phyloP scores from a whole-genome alignment of 768 basidiomycete genomes.

The Lentinula detonsa region DNA sequence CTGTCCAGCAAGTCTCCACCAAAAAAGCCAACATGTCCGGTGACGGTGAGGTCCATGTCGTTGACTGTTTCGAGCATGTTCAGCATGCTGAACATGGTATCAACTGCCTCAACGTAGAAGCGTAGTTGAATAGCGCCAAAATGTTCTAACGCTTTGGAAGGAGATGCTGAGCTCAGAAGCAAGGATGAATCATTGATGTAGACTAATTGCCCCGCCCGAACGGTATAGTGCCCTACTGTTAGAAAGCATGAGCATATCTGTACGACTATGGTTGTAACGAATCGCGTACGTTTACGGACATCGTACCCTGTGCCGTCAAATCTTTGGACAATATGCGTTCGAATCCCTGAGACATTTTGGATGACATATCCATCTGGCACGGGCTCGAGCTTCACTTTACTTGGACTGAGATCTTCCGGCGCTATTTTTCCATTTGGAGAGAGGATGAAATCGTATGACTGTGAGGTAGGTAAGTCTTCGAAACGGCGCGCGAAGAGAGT shows the following conservation, averaged over 20 bases:
- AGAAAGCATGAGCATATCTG: not conserved
- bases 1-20: slow-evolving; percentile 51
- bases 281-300: slow-evolving; percentile 65
- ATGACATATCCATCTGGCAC: slow-evolving; percentile 69
- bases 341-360: slow-evolving; percentile 72
- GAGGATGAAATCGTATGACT: slow-evolving; percentile 84
- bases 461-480: slow-evolving; percentile 5
- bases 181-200: slow-evolving; percentile 68
- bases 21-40: slow-evolving; percentile 64
- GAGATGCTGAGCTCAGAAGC: slow-evolving; percentile 24
- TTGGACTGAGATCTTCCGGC: slow-evolving; percentile 67
- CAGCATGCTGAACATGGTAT: slow-evolving; percentile 38
- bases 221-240: slow-evolving; percentile 75
- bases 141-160: slow-evolving; percentile 12
- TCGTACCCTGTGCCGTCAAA: slow-evolving; percentile 85
- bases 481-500: not conserved
- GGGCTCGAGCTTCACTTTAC: slow-evolving; percentile 53
- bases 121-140: slow-evolving; percentile 48
- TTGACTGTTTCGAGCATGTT: slow-evolving; percentile 25
- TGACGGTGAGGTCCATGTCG: slow-evolving; percentile 41
- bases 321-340: slow-evolving; percentile 70
- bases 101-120: slow-evolving; percentile 47
- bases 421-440: slow-evolving; percentile 49
- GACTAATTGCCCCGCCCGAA: slow-evolving; percentile 75
- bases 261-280: not conserved